Percentiles rank a stretch among this genome's conserved stretches.
Evolutionary conservation across 176 grass and related monocot species (phyloP).

Genomic region (Chloris gayana): DNA sequence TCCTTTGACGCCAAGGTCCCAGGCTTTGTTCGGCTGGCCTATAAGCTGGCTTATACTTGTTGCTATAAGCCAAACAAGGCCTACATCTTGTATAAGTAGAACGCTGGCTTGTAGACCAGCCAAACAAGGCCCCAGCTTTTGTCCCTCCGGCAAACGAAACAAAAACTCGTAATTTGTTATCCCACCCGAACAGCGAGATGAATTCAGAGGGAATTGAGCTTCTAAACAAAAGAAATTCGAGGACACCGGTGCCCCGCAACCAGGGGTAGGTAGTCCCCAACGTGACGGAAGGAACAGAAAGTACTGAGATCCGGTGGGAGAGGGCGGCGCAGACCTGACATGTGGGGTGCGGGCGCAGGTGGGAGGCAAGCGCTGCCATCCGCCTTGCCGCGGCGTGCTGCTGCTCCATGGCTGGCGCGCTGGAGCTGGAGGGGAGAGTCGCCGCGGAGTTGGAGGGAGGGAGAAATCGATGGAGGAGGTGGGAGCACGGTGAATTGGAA

Average conservation of each 20-base stretch:
- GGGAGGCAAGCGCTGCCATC: constrained; percentile 61
- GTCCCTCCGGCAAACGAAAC: background rate
- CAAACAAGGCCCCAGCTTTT: constrained; percentile 20
- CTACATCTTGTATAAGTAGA: too few species aligned
- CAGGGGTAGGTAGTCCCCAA: too few species aligned
- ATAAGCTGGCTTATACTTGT: too few species aligned
- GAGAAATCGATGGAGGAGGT: background rate
- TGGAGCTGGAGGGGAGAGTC: background rate
- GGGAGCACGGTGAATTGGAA: background rate
- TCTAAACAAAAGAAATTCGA: background rate
- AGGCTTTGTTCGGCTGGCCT: too few species aligned
- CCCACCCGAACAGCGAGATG: background rate
- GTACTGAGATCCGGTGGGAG: background rate
- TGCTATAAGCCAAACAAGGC: too few species aligned
- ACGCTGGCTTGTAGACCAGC: too few species aligned
- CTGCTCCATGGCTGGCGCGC: constrained; percentile 37
- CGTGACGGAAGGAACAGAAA: background rate
- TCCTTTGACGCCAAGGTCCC: constrained; percentile 16
- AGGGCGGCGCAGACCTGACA: constrained; percentile 44
- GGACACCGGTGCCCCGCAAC: background rate
- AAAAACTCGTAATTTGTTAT: background rate
- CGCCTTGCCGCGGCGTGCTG: constrained; percentile 46
- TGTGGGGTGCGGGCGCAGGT: constrained; percentile 48
- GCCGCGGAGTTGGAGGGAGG: background rate
- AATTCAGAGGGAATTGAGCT: background rate